Percentiles rank a stretch among this genome's conserved stretches.
Conservation (phyloP, 352 stramenopile species). For the Globisporangium middletonii region DNA sequence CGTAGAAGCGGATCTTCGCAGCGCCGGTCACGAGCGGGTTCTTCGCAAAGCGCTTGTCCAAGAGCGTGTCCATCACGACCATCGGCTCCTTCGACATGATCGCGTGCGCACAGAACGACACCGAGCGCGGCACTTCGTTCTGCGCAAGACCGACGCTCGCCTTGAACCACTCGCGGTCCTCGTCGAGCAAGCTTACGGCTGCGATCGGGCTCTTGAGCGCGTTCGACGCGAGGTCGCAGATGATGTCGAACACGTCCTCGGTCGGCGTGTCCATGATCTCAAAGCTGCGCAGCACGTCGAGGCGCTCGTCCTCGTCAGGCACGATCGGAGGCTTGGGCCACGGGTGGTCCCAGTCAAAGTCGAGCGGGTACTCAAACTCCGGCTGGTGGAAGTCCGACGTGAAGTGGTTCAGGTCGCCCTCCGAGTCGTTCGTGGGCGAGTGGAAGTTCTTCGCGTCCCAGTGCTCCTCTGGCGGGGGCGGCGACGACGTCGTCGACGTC, state of each 20-base stretch:
- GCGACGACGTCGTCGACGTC: conserved; percentile 34
- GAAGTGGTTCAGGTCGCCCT: conserved; percentile 70
- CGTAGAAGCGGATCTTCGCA: conserved; percentile 85
- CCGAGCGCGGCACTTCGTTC: conserved; percentile 82
- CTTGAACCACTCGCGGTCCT: conserved; percentile 88
- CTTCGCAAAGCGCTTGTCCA: conserved; percentile 84
- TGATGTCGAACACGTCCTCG: conserved; percentile 87
- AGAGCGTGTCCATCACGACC: conserved; percentile 83
- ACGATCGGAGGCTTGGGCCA: conserved; percentile 82
- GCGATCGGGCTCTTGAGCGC: conserved; percentile 84
- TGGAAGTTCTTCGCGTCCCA: conserved; percentile 83
- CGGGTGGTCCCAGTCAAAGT: conserved; percentile 86
- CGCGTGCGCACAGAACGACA: conserved; percentile 82
- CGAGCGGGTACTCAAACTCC: conserved; percentile 82
- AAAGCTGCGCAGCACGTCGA: conserved; percentile 75
- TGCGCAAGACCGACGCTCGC: conserved; percentile 78
- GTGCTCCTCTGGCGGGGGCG: conserved; percentile 40
- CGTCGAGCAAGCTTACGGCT: conserved; percentile 76
- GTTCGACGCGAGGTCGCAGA: conserved; percentile 83
- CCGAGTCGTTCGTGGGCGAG: conserved; percentile 72
- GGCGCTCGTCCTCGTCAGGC: conserved; percentile 54
- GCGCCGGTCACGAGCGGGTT: conserved; percentile 81
- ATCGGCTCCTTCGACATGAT: conserved; percentile 89
- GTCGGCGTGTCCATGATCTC: conserved; percentile 85
- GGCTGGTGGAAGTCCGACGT: conserved; percentile 72